Conservation (phyloP, 1,139 yeast species). For the Blastobotrys capitulatus region DNA sequence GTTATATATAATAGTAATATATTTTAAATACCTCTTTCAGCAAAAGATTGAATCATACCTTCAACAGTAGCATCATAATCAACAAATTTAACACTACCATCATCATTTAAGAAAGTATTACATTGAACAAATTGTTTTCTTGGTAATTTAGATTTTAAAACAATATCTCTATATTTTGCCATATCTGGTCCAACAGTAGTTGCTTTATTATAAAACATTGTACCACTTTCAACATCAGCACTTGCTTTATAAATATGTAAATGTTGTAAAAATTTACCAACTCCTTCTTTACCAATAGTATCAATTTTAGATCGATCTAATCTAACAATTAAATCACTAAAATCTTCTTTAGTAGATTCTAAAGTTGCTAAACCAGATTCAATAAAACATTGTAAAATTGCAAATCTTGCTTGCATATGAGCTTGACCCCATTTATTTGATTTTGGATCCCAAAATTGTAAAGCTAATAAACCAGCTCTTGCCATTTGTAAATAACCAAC, state of each 20-base stretch:
- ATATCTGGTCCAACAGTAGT: conserved; percentile 62
- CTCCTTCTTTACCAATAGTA: conserved; percentile 65
- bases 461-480: conserved; percentile 75
- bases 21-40: conserved; percentile 50
- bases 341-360: conserved; percentile 43
- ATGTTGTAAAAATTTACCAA: conserved; percentile 63
- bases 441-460: conserved; percentile 83
- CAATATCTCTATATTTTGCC: conserved; percentile 60
- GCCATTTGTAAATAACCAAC: conserved; percentile 77
- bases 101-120: conserved; percentile 46
- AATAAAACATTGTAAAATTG: conserved; percentile 70
- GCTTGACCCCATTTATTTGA: conserved; percentile 88
- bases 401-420: conserved; percentile 91
- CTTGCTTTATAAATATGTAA: conserved; percentile 75
- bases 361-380: conserved; percentile 62
- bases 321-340: conserved; percentile 52
- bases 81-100: conserved; percentile 45
- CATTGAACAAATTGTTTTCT: conserved; percentile 82
- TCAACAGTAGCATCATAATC: conserved; percentile 72
- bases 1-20: no score
- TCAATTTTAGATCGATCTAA: conserved; percentile 58
- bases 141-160: conserved; percentile 68
- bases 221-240: conserved; percentile 63
- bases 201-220: conserved; percentile 55
- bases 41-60: conserved; percentile 75